These are phyloP conservation scores for Irpex sp. DNA, from an alignment of 1,284 basidiomycete species.

Conservation along the genomic window DNA sequence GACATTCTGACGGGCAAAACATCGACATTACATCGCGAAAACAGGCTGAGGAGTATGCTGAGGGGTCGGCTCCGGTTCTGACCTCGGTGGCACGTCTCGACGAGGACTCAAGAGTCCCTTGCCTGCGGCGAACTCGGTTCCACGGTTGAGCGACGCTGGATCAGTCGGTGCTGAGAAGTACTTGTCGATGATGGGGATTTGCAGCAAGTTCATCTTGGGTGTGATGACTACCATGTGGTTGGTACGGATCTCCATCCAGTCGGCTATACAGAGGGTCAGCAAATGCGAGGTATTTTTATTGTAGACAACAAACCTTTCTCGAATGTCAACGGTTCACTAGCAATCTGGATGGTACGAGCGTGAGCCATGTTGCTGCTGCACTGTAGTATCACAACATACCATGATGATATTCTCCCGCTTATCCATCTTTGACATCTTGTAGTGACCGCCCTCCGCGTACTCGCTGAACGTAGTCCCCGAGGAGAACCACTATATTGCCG, in stretches of 20 bases:
- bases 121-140: conserved; percentile 71
- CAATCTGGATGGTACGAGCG: conserved; percentile 47
- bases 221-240: conserved; percentile 93
- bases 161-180: conserved; percentile 82
- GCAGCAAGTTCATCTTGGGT: conserved; percentile 90
- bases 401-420: conserved; percentile 95
- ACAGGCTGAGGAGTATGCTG: conserved; percentile 7
- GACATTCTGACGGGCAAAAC: not conserved
- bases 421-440: conserved; percentile 94
- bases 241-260: conserved; percentile 93
- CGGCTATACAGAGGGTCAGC: conserved; percentile 44
- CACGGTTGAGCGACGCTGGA: conserved; percentile 58
- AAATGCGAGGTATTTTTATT: not conserved
- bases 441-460: conserved; percentile 84
- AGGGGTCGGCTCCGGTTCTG: conserved; percentile 5
- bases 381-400: conserved; percentile 34
- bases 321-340: conserved; percentile 90
- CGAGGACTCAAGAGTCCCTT: conserved; percentile 66
- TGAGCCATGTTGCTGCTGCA: not conserved
- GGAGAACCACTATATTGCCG: conserved; percentile 76
- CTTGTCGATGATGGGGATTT: conserved; percentile 92
- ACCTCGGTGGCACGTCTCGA: conserved; percentile 15
- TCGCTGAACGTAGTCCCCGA: conserved; percentile 94
- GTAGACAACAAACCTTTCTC: conserved; percentile 67
- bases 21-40: conserved; percentile 8